phyloP scores from a whole-genome alignment of 2,329 filamentous ascomycete species.

The Xylaria sp. region DNA sequence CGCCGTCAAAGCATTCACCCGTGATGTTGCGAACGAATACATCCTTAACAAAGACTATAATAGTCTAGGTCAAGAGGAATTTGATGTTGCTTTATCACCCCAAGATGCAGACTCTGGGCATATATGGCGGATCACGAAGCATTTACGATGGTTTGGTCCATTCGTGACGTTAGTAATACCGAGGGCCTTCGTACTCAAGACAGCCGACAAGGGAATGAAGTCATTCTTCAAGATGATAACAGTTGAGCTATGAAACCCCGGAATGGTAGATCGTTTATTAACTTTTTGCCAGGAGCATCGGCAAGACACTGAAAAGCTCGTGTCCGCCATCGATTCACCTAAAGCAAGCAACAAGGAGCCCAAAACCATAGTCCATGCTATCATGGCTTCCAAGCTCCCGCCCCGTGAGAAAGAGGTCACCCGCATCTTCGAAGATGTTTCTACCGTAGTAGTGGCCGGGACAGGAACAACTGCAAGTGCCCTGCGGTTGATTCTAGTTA shows the following conservation, averaged over 20 bases:
- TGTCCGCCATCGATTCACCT: background rate
- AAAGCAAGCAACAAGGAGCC: background rate
- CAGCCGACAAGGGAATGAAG: background rate
- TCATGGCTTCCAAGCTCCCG: background rate
- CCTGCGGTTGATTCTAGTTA: background rate
- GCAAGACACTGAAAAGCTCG: background rate
- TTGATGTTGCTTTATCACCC: background rate
- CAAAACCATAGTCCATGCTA: background rate
- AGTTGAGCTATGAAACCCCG: too few species aligned
- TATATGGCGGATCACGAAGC: background rate
- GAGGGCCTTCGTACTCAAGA: background rate
- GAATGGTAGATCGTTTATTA: too few species aligned
- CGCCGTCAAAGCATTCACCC: background rate
- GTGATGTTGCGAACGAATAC: constrained; percentile 1
- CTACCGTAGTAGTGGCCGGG: background rate
- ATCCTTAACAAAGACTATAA: constrained; percentile 2
- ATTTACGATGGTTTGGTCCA: background rate
- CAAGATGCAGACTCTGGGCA: background rate
- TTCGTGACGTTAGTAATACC: background rate
- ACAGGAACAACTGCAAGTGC: background rate
- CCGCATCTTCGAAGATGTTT: background rate
- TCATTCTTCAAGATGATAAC: constrained; percentile 1
- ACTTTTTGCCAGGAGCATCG: background rate
- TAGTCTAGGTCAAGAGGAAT: background rate
- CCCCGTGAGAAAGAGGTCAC: background rate